These are phyloP conservation scores for Ceratobasidium sp. DNA, from an alignment of 1,284 basidiomycete species.

Conservation along the genomic window DNA sequence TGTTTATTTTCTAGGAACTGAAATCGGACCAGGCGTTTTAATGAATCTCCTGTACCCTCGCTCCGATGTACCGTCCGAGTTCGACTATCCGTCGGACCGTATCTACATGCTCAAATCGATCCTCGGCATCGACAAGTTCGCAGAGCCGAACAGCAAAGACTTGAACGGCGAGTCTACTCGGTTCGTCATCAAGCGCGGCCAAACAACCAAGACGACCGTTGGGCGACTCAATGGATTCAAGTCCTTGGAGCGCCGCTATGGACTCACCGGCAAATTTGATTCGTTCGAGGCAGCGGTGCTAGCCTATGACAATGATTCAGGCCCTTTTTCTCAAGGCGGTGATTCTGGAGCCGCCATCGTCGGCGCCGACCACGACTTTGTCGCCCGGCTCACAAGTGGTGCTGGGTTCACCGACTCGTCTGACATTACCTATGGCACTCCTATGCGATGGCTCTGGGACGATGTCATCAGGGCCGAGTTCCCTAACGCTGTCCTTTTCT, in stretches of 20 bases:
- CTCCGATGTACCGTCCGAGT: conserved; percentile 46
- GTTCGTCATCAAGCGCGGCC: conserved; percentile 51
- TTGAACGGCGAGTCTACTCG: conserved; percentile 45
- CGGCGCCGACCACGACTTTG: conserved; percentile 46
- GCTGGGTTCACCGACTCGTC: conserved; percentile 43
- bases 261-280: conserved; percentile 44
- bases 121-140: conserved; percentile 49
- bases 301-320: conserved; percentile 46
- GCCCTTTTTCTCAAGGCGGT: conserved; percentile 50
- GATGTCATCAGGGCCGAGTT: conserved; percentile 40
- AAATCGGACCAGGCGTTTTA: conserved; percentile 44
- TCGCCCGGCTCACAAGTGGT: conserved; percentile 50
- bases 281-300: conserved; percentile 49
- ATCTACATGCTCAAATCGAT: conserved; percentile 49
- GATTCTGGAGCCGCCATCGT: conserved; percentile 52
- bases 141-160: conserved; percentile 47
- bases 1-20: conserved; percentile 47
- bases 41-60: conserved; percentile 45
- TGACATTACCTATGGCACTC: conserved; percentile 42
- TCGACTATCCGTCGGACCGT: conserved; percentile 49
- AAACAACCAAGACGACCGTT: conserved; percentile 50
- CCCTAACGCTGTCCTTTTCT: conserved; percentile 40
- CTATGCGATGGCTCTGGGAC: conserved; percentile 41
- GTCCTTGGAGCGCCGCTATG: conserved; percentile 50
- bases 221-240: conserved; percentile 48